Percentiles rank a stretch among this genome's conserved stretches.
phyloP scores from a whole-genome alignment of 192 early-diverging fungal genomes.

The Entomortierella beljakovae region DNA sequence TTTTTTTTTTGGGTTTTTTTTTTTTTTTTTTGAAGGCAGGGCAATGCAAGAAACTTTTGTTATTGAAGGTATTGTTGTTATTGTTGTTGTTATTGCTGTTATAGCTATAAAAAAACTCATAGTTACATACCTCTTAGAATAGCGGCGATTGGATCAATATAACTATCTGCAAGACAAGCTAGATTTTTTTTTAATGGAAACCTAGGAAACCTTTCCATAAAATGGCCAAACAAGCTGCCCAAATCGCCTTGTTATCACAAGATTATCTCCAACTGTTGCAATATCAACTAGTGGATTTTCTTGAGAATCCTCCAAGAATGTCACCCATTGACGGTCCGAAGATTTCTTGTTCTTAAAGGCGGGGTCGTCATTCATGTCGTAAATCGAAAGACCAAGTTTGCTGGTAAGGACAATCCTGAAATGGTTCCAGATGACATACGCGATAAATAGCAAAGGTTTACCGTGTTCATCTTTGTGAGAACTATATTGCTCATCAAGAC shows the following conservation, averaged over 20 bases:
- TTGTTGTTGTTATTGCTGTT: too few relatives aligned
- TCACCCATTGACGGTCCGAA: constrained; percentile 25
- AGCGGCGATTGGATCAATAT: too few relatives aligned
- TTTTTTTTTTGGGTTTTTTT: background rate
- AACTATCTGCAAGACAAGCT: too few relatives aligned
- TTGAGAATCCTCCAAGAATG: constrained; percentile 9
- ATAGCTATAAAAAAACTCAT: too few relatives aligned
- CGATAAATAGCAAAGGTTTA: constrained; percentile 20
- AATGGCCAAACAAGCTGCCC: constrained; percentile 39
- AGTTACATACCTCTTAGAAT: too few relatives aligned
- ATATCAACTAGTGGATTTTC: constrained; percentile 35
- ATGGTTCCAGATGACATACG: constrained; percentile 46
- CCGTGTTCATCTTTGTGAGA: background rate
- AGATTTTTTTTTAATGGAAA: background rate
- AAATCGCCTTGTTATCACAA: constrained; percentile 21
- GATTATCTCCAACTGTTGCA: constrained; percentile 20
- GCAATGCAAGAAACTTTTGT: background rate
- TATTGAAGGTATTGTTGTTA: background rate
- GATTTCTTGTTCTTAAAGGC: background rate
- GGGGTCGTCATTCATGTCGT: constrained; percentile 20
- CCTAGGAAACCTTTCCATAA: constrained; percentile 9
- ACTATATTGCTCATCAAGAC: constrained; percentile 6
- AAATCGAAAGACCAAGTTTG: constrained; percentile 11
- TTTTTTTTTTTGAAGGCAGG: background rate
- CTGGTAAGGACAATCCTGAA: constrained; percentile 25